Percentiles rank a stretch among this genome's conserved stretches.
Conservation (phyloP, 2,329 filamentous ascomycete species). For the Claviceps sorghi region DNA sequence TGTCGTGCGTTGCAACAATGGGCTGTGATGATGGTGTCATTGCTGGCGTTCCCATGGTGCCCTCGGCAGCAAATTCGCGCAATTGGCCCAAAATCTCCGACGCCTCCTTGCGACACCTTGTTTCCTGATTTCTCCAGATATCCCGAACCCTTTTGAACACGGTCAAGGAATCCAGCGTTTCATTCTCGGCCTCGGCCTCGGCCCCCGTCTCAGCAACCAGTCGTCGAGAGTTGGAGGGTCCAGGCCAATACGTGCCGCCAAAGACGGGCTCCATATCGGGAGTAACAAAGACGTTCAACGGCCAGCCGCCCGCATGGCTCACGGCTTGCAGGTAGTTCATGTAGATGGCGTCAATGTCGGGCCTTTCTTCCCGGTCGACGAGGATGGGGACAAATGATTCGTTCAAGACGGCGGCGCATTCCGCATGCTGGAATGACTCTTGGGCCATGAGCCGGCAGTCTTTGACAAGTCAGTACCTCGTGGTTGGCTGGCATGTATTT, state of each 20-base stretch:
- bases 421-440: slow-evolving; percentile 75
- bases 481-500: neutral
- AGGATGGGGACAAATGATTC: slow-evolving; percentile 80
- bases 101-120: slow-evolving; percentile 70
- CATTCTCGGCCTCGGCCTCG: slow-evolving; percentile 30
- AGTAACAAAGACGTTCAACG: slow-evolving; percentile 90
- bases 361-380: slow-evolving; percentile 84
- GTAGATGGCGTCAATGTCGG: slow-evolving; percentile 88
- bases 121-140: slow-evolving; percentile 70
- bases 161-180: slow-evolving; percentile 64
- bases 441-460: slow-evolving; percentile 83
- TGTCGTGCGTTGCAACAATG: slow-evolving; percentile 15
- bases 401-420: slow-evolving; percentile 73
- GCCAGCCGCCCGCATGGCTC: slow-evolving; percentile 82
- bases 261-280: slow-evolving; percentile 88
- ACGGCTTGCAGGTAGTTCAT: slow-evolving; percentile 98
- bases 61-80: slow-evolving; percentile 77
- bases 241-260: slow-evolving; percentile 91
- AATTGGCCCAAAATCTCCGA: slow-evolving; percentile 69
- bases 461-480: slow-evolving; percentile 19
- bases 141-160: slow-evolving; percentile 65
- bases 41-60: slow-evolving; percentile 44
- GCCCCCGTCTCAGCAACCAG: slow-evolving; percentile 22
- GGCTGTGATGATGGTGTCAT: slow-evolving; percentile 16
- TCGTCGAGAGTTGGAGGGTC: slow-evolving; percentile 44